A percentile compares a stretch with the other conserved stretches of the same genome.
Evolutionary conservation across 208 protist genomes (phyloP).

Genomic region (Leishmania amazonensis): DNA sequence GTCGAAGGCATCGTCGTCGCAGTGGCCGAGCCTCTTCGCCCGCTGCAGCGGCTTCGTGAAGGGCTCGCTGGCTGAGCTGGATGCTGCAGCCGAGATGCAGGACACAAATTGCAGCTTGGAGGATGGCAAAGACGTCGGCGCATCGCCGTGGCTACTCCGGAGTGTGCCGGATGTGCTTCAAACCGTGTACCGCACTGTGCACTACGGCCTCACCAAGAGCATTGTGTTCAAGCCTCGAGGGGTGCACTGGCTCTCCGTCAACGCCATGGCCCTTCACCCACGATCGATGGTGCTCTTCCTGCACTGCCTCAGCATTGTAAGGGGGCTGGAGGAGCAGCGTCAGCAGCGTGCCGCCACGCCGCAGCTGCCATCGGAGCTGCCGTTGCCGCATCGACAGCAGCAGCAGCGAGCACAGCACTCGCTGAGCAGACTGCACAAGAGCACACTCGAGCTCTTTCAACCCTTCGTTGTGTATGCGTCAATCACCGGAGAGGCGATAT

Average conservation of each 20-base stretch:
- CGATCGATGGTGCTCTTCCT: not conserved
- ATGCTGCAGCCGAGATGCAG: not conserved
- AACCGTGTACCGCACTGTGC: not conserved
- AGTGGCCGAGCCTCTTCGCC: conserved; percentile 14
- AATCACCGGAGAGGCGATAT: not conserved
- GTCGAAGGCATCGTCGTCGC: not conserved
- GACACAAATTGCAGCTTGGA: not conserved
- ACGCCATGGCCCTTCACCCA: conserved; percentile 6
- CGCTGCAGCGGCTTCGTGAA: conserved; percentile 4
- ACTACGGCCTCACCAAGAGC: not conserved
- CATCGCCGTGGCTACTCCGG: not conserved
- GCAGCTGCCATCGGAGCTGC: not conserved
- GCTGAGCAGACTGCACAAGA: not conserved
- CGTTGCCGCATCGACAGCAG: not conserved
- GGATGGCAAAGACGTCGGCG: not conserved
- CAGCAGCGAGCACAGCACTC: not conserved
- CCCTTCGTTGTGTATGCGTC: conserved; percentile 14
- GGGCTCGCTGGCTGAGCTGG: not conserved
- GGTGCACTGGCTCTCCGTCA: not conserved
- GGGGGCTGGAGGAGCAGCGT: not conserved
- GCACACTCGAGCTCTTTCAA: conserved; percentile 9
- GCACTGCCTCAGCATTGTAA: not conserved
- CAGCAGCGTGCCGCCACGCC: not conserved
- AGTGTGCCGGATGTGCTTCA: conserved; percentile 6
- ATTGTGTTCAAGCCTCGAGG: not conserved